Conservation (phyloP, 2,329 filamentous ascomycete species). For the Coccinonectria pachysandricola region DNA sequence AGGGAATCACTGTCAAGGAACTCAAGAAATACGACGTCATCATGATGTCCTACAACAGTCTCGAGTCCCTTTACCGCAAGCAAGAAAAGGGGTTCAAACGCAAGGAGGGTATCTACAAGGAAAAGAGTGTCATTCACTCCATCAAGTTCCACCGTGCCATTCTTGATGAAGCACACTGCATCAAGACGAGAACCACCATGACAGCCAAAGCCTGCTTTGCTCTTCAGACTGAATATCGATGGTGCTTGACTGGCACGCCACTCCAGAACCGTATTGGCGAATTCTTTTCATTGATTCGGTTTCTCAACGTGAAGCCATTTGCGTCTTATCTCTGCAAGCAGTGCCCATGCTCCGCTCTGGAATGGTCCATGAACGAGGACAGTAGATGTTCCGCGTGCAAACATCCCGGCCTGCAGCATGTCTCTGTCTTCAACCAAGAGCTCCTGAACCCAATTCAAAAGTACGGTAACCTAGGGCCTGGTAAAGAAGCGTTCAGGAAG, state of each 20-base stretch:
- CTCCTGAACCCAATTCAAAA: constrained; percentile 73
- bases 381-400: constrained; percentile 60
- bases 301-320: constrained; percentile 81
- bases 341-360: constrained; percentile 69
- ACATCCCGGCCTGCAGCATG: constrained; percentile 33
- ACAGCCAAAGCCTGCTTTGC: constrained; percentile 94
- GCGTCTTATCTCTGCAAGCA: constrained; percentile 89
- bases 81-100: constrained; percentile 84
- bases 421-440: constrained; percentile 79
- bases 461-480: constrained; percentile 49
- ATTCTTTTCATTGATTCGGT: constrained; percentile 88
- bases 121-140: constrained; percentile 69
- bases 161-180: constrained; percentile 90
- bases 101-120: constrained; percentile 70
- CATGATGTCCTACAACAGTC: constrained; percentile 89
- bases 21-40: constrained; percentile 82
- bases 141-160: constrained; percentile 86
- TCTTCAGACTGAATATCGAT: constrained; percentile 77
- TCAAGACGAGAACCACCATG: constrained; percentile 81
- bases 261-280: constrained; percentile 96
- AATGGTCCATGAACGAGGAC: constrained; percentile 70
- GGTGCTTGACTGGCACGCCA: constrained; percentile 91
- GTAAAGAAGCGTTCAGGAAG: constrained; percentile 65
- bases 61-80: constrained; percentile 88
- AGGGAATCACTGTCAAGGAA: constrained; percentile 63